Evolutionary conservation across 208 protist genomes (phyloP).

Genomic region (Leishmania gerbilli): DNA sequence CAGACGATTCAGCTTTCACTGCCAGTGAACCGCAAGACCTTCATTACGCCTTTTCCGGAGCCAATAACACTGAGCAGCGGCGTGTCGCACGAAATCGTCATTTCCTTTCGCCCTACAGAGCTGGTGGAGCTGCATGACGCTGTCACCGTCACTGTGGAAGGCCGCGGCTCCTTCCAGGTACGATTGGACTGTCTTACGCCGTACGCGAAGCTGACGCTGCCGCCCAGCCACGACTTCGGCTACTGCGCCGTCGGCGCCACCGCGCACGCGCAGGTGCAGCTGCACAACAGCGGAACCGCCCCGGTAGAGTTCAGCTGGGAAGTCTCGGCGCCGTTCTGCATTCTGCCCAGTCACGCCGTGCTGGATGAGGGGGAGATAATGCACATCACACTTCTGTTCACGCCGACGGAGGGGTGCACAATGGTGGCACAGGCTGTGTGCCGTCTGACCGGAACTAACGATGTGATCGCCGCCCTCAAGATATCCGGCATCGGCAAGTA

Average conservation of each 20-base stretch:
- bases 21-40: conserved; percentile 68
- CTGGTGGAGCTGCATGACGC: conserved; percentile 74
- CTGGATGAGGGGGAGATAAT: conserved; percentile 56
- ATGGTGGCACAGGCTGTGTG: conserved; percentile 85
- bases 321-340: conserved; percentile 65
- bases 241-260: conserved; percentile 77
- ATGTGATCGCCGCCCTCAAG: conserved; percentile 56
- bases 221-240: conserved; percentile 85
- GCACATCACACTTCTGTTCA: conserved; percentile 56
- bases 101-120: conserved; percentile 78
- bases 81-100: conserved; percentile 72
- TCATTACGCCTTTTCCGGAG: conserved; percentile 90
- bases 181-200: conserved; percentile 83
- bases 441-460: conserved; percentile 47
- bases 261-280: conserved; percentile 45
- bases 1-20: conserved; percentile 85
- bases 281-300: conserved; percentile 85
- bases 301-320: conserved; percentile 84
- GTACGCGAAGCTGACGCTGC: conserved; percentile 53
- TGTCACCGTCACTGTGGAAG: conserved; percentile 80
- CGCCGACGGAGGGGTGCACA: conserved; percentile 74
- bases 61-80: conserved; percentile 79
- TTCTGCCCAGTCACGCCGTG: conserved; percentile 54
- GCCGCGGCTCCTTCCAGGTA: conserved; percentile 79
- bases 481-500: conserved; percentile 94